A percentile compares a stretch with the other conserved stretches of the same genome.
These are phyloP conservation scores for Secale cereale DNA, from an alignment of 176 grass and related monocot genomes.

Conservation along the genomic window DNA sequence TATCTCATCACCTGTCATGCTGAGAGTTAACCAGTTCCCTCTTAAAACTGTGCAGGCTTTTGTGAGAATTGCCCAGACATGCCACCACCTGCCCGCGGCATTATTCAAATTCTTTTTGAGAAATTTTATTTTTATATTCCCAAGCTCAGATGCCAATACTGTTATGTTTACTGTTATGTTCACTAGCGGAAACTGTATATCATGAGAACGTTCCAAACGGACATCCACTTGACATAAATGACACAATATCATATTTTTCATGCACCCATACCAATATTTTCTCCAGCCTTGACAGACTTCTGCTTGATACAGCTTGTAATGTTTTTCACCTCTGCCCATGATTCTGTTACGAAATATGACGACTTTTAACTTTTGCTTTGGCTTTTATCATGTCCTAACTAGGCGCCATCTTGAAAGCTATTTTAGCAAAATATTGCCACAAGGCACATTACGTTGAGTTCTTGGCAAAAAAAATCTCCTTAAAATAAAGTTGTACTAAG, in stretches of 20 bases:
- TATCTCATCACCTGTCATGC: background rate
- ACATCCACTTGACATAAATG: background rate
- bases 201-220: background rate
- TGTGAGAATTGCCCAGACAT: constrained; percentile 36
- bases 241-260: background rate
- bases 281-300: background rate
- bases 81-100: background rate
- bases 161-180: background rate
- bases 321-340: no score
- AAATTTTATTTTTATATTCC: background rate
- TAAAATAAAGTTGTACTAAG: no score
- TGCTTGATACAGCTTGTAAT: background rate
- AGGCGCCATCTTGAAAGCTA: no score
- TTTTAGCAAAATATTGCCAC: no score
- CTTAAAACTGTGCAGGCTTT: constrained; percentile 29
- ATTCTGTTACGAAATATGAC: no score
- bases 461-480: no score
- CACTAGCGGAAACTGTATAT: background rate
- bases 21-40: background rate
- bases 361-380: no score
- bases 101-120: background rate
- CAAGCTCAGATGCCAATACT: background rate
- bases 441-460: no score
- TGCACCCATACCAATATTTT: background rate
- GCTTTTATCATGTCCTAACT: background rate